Conservation (phyloP, 1,139 yeast genomes). For the Diutina mesorugosa region DNA sequence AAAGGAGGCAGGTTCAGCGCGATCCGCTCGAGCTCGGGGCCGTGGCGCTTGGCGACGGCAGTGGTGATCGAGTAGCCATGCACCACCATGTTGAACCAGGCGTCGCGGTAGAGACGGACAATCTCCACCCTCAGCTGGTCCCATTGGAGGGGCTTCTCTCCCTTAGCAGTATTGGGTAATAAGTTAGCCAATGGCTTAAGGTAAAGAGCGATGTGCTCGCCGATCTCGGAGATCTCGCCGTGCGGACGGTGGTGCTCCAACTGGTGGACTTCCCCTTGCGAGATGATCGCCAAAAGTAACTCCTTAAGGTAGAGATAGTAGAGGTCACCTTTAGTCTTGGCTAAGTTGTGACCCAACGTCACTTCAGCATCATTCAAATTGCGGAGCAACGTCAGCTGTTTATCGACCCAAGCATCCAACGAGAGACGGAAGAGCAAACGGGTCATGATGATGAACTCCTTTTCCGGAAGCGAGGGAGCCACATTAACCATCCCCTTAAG, state of each 20-base stretch:
- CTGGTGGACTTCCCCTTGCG: slow-evolving; percentile 74
- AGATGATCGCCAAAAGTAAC: slow-evolving; percentile 50
- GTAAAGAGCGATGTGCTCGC: slow-evolving; percentile 55
- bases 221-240: slow-evolving; percentile 64
- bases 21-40: slow-evolving; percentile 45
- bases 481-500: slow-evolving; percentile 46
- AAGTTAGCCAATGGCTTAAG: slow-evolving; percentile 66
- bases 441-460: slow-evolving; percentile 44
- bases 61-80: slow-evolving; percentile 74
- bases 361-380: slow-evolving; percentile 36
- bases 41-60: slow-evolving; percentile 33
- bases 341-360: slow-evolving; percentile 36
- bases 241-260: slow-evolving; percentile 77
- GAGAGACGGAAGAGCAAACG: slow-evolving; percentile 31
- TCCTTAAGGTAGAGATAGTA: slow-evolving; percentile 52
- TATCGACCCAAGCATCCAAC: slow-evolving; percentile 20
- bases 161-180: slow-evolving; percentile 43
- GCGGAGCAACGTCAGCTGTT: slow-evolving; percentile 19
- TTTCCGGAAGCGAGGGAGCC: slow-evolving; percentile 44
- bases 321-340: slow-evolving; percentile 25
- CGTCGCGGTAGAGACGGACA: slow-evolving; percentile 58
- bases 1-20: slow-evolving; percentile 88
- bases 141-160: slow-evolving; percentile 23
- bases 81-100: slow-evolving; percentile 90
- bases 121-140: slow-evolving; percentile 26